Evolutionary conservation across 192 early-diverging fungal genomes (phyloP).

Genomic region (Funneliformis mosseae): DNA sequence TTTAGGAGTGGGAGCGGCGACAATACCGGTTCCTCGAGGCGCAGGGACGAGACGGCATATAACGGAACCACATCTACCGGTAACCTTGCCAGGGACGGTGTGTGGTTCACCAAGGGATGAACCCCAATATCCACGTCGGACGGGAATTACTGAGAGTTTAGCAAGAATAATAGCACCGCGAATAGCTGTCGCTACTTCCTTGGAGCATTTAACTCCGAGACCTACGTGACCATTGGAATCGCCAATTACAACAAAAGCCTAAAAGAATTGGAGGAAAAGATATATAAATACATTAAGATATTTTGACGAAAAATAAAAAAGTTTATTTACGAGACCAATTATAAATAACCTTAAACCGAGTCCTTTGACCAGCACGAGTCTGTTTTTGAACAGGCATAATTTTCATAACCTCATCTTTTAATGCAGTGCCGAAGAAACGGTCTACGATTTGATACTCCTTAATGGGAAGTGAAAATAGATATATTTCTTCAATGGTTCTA

Average conservation of each 20-base stretch:
- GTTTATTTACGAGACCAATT: too few relatives aligned
- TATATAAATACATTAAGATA: neutral
- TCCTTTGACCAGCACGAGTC: conserved; percentile 99
- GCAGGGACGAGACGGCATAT: conserved; percentile 93
- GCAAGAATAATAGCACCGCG: conserved; percentile 98
- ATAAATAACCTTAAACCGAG: conserved; percentile 87
- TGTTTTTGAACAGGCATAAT: conserved; percentile 99
- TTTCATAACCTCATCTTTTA: conserved; percentile 99
- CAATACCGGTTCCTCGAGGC: conserved; percentile 99
- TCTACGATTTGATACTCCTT: conserved; percentile 99
- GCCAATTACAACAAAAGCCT: conserved; percentile 97
- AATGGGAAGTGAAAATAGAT: conserved; percentile 97
- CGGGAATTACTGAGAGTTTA: conserved; percentile 97
- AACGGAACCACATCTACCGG: conserved; percentile 94
- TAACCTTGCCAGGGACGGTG: conserved; percentile 98
- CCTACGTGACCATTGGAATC: conserved; percentile 97
- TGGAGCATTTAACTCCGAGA: conserved; percentile 99
- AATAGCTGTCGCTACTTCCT: conserved; percentile 99
- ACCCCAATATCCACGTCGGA: conserved; percentile 99
- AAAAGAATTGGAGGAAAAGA: neutral
- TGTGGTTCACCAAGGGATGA: conserved; percentile 94
- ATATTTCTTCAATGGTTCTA: conserved; percentile 96
- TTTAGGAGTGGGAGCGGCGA: conserved; percentile 97
- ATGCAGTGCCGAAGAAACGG: conserved; percentile 86
- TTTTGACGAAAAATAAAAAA: neutral